Conservation (phyloP, 2,329 filamentous ascomycete genomes). For the Fusarium sp. region DNA sequence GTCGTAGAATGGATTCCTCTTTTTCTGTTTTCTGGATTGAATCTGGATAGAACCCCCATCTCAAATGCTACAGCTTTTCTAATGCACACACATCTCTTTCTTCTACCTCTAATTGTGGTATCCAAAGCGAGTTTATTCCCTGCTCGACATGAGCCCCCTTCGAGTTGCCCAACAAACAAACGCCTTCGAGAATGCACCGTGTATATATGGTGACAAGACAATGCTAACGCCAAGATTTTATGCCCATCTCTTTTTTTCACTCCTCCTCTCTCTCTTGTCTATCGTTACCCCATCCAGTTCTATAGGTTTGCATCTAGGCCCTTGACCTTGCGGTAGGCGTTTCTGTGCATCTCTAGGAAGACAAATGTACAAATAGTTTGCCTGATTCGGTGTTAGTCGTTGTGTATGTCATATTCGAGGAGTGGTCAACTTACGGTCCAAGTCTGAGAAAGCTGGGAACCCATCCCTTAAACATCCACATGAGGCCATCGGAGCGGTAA, state of each 20-base stretch:
- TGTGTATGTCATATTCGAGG: not conserved
- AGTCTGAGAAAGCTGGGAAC: constrained; percentile 75
- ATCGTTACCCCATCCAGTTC: constrained; percentile 21
- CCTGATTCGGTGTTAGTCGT: constrained; percentile 47
- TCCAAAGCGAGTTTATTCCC: constrained; percentile 23
- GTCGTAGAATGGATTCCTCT: constrained; percentile 39
- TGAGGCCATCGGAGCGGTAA: constrained; percentile 72
- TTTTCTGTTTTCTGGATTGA: constrained; percentile 17
- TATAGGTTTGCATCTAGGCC: constrained; percentile 47
- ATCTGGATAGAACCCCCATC: not conserved
- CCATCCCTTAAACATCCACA: constrained; percentile 92
- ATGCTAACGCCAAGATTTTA: constrained; percentile 40
- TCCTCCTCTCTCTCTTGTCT: constrained; percentile 18
- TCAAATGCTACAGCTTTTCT: not conserved
- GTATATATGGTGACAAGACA: constrained; percentile 24
- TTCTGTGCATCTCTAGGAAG: constrained; percentile 87
- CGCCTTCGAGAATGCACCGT: constrained; percentile 39
- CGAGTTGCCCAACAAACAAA: constrained; percentile 28
- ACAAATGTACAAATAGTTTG: constrained; percentile 89
- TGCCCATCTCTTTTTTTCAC: constrained; percentile 11
- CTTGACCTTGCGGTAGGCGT: constrained; percentile 68
- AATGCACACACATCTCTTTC: not conserved
- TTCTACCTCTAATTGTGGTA: constrained; percentile 21
- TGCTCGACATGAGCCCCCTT: constrained; percentile 6
- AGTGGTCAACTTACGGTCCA: constrained; percentile 61